Percentiles rank a stretch among this genome's conserved stretches.
Evolutionary conservation across 2,329 filamentous ascomycete species (phyloP).

Genomic region (Aspergillus niger): DNA sequence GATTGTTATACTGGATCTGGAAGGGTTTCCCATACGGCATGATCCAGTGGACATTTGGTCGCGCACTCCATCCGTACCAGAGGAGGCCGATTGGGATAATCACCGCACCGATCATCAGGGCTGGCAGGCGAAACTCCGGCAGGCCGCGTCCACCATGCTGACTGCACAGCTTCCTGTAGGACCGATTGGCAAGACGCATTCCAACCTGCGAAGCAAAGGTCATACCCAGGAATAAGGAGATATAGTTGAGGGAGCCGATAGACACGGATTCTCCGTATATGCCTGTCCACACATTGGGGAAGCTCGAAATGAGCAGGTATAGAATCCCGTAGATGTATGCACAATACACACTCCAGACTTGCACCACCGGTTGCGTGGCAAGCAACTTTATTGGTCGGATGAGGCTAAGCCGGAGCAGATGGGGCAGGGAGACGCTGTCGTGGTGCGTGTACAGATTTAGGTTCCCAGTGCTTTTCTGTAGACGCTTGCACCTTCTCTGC

Average conservation of each 20-base stretch:
- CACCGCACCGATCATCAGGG: conserved; percentile 56
- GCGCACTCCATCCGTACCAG: conserved; percentile 59
- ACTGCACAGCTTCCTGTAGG: conserved; percentile 50
- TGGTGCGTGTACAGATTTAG: neutral
- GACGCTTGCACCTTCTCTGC: neutral
- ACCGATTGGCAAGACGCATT: conserved; percentile 50
- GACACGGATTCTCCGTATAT: conserved; percentile 58
- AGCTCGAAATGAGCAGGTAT: conserved; percentile 65
- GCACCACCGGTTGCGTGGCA: conserved; percentile 60
- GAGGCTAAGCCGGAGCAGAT: conserved; percentile 37
- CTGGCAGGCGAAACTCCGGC: conserved; percentile 64
- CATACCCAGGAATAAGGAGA: conserved; percentile 64
- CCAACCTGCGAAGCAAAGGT: conserved; percentile 54
- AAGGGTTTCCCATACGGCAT: conserved; percentile 36
- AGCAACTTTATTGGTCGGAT: conserved; percentile 59
- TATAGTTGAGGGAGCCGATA: conserved; percentile 64
- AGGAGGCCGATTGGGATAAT: conserved; percentile 56
- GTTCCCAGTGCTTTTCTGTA: neutral
- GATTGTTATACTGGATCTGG: neutral
- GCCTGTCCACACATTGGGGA: conserved; percentile 58
- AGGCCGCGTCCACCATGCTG: conserved; percentile 42
- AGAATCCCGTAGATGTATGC: conserved; percentile 63
- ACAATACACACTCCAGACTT: conserved; percentile 55
- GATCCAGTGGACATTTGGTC: conserved; percentile 54
- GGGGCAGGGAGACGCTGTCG: neutral